Percentiles rank a stretch among this genome's conserved stretches.
Conservation (phyloP, 345 rosid genomes). For the Populus euphratica region DNA sequence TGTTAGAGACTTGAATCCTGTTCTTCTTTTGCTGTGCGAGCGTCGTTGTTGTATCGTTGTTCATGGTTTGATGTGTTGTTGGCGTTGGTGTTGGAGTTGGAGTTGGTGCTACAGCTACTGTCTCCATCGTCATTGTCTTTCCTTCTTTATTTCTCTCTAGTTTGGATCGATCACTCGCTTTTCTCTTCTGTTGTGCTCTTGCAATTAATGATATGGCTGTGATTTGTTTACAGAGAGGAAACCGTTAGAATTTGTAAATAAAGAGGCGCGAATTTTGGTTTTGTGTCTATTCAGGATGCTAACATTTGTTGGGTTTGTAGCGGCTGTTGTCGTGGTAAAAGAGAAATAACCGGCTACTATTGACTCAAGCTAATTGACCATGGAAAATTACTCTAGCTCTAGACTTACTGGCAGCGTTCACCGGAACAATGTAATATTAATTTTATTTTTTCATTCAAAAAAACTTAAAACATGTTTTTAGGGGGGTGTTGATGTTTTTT, state of each 20-base stretch:
- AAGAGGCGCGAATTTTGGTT: neutral
- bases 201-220: neutral
- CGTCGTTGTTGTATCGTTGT: neutral
- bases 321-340: slow-evolving; percentile 10
- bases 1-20: slow-evolving; percentile 33
- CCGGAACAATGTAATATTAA: too few relatives aligned
- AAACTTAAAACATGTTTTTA: too few relatives aligned
- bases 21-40: slow-evolving; percentile 27
- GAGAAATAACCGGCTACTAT: neutral
- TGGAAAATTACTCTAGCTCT: too few relatives aligned
- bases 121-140: slow-evolving; percentile 17
- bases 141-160: neutral
- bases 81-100: neutral
- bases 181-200: neutral
- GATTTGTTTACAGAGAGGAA: slow-evolving; percentile 1
- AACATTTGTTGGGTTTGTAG: neutral
- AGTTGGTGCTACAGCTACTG: slow-evolving; percentile 6
- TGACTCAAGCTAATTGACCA: too few relatives aligned
- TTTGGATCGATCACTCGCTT: neutral
- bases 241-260: neutral
- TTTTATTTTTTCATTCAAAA: too few relatives aligned
- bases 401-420: too few relatives aligned
- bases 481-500: too few relatives aligned
- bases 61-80: neutral
- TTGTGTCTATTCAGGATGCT: neutral